These are phyloP conservation scores for Aspergillus candidus DNA, from an alignment of 2,329 filamentous ascomycete species.

Conservation along the genomic window DNA sequence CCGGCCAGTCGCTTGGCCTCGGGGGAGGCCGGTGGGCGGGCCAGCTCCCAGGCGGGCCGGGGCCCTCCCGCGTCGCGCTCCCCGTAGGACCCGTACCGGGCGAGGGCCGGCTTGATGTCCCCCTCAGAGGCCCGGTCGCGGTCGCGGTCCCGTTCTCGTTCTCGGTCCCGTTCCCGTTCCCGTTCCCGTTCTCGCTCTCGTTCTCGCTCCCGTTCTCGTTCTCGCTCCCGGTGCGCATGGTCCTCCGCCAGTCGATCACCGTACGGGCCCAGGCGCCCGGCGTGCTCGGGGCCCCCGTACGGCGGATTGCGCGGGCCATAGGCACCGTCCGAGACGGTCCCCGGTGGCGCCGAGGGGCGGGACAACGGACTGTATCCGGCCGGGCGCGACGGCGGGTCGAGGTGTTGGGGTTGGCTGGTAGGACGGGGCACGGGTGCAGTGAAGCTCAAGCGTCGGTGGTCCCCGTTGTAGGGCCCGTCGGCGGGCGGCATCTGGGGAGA, in stretches of 20 bases:
- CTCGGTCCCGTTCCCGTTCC: conserved; percentile 20
- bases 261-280: conserved; percentile 28
- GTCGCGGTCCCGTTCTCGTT: conserved; percentile 7
- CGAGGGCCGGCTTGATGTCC: conserved; percentile 3
- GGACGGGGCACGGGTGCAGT: conserved; percentile 39
- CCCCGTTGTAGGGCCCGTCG: conserved; percentile 26
- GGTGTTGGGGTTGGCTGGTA: conserved; percentile 37
- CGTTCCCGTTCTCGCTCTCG: conserved; percentile 22
- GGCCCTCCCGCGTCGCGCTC: conserved; percentile 28
- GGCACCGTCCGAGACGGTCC: conserved; percentile 13
- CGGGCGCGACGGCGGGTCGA: conserved; percentile 27
- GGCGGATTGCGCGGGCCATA: conserved; percentile 23
- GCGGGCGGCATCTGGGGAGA: conserved; percentile 30
- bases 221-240: conserved; percentile 29
- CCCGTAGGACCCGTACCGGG: conserved; percentile 28
- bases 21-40: conserved; percentile 33
- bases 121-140: too few relatives aligned
- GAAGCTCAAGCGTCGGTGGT: conserved; percentile 39
- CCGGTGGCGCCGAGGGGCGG: conserved; percentile 20
- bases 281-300: conserved; percentile 27
- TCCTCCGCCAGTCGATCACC: conserved; percentile 34
- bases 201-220: conserved; percentile 10
- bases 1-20: conserved; percentile 32
- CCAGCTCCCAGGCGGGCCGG: conserved; percentile 33
- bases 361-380: conserved; percentile 33